Evolutionary conservation across 2,329 filamentous ascomycete species (phyloP), one percentile per base, ranked within the genome.

Genomic region (Monosporascus sp.): DNA sequence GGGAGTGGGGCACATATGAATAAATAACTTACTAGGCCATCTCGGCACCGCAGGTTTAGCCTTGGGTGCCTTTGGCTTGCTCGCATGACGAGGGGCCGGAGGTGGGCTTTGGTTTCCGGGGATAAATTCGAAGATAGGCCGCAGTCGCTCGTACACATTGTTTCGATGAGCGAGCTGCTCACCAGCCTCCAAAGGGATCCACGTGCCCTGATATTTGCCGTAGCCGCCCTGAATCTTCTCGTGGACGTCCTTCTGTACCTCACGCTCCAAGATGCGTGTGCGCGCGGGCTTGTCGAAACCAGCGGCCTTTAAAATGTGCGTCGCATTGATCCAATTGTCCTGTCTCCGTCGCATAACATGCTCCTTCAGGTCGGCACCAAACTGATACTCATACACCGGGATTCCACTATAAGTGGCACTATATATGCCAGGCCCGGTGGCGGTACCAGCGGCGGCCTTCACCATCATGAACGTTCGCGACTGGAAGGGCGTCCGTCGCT

Each of bases 251-350:
- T 96, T 97, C 66, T 99, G 94, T 7, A 99, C 93, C 67, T 99
- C 94, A 60, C 94, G 84, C 74, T 99, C 94, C 5, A 99, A 81
- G 53, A 99, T 97, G 58, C 94, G 84, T 41, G 94, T 99, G 68
- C 94, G 82, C 14, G 93, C 90, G 3, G 94, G 94, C 72, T 99
- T 99, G 72, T 99, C 94, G 67, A 96, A 96, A 52, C 93, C 93
- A 57, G 94, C 94, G 41, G 95, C 90, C 68, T 99, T 99, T 48
- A 99, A 77, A 55, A 99, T 97, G 68, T 99, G 94, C 51, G 94
- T 99, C n/a, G 94, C 94, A 77, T 99, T 99, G 75, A 99, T 94
- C 91, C 93, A 99, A 72, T 97, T 85, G 71, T 99, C 94, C 50
- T 85, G 82, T 55, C 93, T 85, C 49, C 94, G 84, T 70, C 94